These are phyloP conservation scores for Mycena epipterygia DNA, from an alignment of 768 basidiomycete species.

Conservation along the genomic window DNA sequence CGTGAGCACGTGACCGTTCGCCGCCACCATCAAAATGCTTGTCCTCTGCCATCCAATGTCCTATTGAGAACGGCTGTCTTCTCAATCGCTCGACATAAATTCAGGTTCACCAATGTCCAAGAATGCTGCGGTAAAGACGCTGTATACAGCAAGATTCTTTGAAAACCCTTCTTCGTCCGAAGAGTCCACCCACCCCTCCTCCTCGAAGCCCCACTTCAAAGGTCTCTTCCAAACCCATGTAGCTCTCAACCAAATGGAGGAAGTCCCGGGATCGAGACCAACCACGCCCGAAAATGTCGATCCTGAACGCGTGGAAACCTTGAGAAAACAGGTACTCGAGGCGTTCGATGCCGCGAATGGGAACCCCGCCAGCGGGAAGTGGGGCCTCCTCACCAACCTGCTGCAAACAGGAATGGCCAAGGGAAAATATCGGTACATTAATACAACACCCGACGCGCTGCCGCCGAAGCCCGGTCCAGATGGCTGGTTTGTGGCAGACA, in stretches of 20 bases:
- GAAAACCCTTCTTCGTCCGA: conserved; percentile 30
- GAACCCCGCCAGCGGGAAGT: conserved; percentile 60
- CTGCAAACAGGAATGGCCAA: conserved; percentile 57
- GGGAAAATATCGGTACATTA: conserved; percentile 50
- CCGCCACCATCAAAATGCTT: too few relatives aligned
- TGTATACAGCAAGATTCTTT: conserved; percentile 35
- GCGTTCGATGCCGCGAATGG: conserved; percentile 52
- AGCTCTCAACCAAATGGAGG: conserved; percentile 27
- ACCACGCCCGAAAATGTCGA: conserved; percentile 1
- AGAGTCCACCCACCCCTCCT: conserved; percentile 17
- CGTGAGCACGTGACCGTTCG: background rate
- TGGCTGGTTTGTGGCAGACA: conserved; percentile 55
- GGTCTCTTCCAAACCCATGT: conserved; percentile 24
- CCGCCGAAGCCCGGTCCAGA: conserved; percentile 39
- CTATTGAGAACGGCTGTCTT: too few relatives aligned
- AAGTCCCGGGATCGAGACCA: conserved; percentile 25
- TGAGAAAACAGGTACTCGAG: conserved; percentile 50
- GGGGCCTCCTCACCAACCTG: conserved; percentile 57
- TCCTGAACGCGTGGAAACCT: conserved; percentile 41
- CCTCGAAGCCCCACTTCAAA: conserved; percentile 24
- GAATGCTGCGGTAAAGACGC: conserved; percentile 18
- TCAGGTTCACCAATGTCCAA: too few relatives aligned
- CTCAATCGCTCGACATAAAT: too few relatives aligned
- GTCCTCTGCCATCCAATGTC: too few relatives aligned
- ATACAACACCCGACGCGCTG: conserved; percentile 40